Conservation (phyloP, 2,329 filamentous ascomycete species). For the Furcasterigmium furcatum region DNA sequence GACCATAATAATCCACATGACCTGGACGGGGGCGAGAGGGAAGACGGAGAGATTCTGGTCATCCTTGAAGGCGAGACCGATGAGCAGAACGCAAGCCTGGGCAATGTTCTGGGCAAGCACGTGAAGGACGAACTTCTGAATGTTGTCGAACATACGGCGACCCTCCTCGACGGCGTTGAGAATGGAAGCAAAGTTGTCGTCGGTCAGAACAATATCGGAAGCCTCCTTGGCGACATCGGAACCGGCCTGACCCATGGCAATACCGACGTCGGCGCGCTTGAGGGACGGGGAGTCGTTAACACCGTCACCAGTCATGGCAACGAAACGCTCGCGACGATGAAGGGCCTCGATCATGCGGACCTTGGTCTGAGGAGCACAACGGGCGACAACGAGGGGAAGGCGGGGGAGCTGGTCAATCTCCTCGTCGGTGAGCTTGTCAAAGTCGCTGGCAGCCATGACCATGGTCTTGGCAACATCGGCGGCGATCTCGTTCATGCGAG, state of each 20-base stretch:
- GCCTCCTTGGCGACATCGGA: conserved; percentile 71
- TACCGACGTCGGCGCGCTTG: conserved; percentile 66
- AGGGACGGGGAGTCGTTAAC: conserved; percentile 69
- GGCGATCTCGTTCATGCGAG: conserved; percentile 45
- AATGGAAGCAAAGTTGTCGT: conserved; percentile 71
- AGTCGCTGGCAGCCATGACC: conserved; percentile 65
- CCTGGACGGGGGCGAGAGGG: conserved; percentile 69
- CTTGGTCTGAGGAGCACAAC: conserved; percentile 66
- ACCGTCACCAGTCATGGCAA: conserved; percentile 70
- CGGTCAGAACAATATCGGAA: conserved; percentile 64
- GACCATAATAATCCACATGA: conserved; percentile 78
- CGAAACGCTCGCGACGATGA: conserved; percentile 61
- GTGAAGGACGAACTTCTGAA: conserved; percentile 70
- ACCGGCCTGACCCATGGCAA: conserved; percentile 67
- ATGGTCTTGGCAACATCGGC: conserved; percentile 55
- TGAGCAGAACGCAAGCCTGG: conserved; percentile 63
- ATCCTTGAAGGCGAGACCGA: conserved; percentile 71
- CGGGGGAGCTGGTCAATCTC: conserved; percentile 60
- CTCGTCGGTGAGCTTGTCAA: conserved; percentile 61
- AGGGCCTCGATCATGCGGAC: conserved; percentile 70
- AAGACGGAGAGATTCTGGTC: conserved; percentile 61
- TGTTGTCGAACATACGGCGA: conserved; percentile 69
- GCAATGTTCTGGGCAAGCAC: conserved; percentile 67
- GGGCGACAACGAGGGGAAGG: conserved; percentile 62
- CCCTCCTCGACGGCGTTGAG: conserved; percentile 70